Conservation (phyloP, 2,329 filamentous ascomycete species). For the Camillea tinctor region DNA sequence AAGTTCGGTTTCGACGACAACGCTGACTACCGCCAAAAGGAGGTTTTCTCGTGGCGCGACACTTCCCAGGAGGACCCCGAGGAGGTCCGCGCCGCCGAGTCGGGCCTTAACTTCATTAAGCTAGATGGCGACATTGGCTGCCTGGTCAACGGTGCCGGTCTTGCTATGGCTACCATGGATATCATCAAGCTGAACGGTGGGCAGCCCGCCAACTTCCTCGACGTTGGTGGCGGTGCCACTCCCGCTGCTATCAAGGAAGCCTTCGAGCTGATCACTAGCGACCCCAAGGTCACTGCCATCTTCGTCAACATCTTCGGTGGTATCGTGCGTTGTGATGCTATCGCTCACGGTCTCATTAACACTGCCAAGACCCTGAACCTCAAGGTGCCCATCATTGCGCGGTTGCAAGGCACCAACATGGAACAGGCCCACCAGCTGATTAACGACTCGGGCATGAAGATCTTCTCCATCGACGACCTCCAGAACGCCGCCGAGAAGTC, state of each 20-base stretch:
- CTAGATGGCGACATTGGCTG: constrained; percentile 99
- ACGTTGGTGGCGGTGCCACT: constrained; percentile 96
- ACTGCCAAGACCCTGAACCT: constrained; percentile 94
- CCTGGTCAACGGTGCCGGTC: constrained; percentile 96
- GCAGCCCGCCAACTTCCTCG: constrained; percentile 94
- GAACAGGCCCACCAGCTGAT: constrained; percentile 89
- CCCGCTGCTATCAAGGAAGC: constrained; percentile 95
- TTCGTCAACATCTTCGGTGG: constrained; percentile 99
- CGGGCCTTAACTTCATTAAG: constrained; percentile 99
- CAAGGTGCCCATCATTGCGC: constrained; percentile 92
- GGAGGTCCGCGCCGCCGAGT: constrained; percentile 94
- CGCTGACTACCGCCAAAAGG: constrained; percentile 96
- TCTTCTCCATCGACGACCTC: constrained; percentile 98
- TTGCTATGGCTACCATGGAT: constrained; percentile 99
- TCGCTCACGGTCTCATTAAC: constrained; percentile 92
- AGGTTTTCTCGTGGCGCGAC: constrained; percentile 92
- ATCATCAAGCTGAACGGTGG: constrained; percentile 99
- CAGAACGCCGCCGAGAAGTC: constrained; percentile 97
- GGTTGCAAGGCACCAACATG: constrained; percentile 98
- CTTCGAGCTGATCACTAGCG: constrained; percentile 97
- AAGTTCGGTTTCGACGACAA: constrained; percentile 99
- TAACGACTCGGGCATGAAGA: constrained; percentile 98
- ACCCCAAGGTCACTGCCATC: constrained; percentile 96
- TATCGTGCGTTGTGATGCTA: constrained; percentile 96
- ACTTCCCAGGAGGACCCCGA: constrained; percentile 94